Evolutionary conservation across 441 rosid genomes (phyloP).

Genomic region (Populus tomentosa): DNA sequence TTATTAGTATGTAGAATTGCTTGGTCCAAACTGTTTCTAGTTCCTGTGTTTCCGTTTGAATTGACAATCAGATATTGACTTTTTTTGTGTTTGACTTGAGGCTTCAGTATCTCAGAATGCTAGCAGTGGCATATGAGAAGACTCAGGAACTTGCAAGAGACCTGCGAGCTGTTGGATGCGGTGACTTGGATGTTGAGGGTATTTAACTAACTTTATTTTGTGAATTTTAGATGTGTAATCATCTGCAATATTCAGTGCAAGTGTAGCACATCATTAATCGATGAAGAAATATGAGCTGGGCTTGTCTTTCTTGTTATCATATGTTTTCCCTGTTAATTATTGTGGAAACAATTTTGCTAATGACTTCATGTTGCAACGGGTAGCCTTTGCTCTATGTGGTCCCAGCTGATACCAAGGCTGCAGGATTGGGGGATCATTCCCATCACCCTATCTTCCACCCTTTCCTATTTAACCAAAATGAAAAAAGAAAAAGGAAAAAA

Average conservation of each 20-base stretch:
- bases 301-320: neutral
- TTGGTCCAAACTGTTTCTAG: neutral
- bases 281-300: neutral
- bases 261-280: neutral
- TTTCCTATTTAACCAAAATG: neutral
- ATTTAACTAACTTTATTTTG: slow-evolving; percentile 23
- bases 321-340: neutral
- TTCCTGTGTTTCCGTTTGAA: slow-evolving; percentile 11
- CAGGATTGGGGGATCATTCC: neutral
- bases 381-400: neutral
- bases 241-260: neutral
- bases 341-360: neutral
- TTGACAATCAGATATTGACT: slow-evolving; percentile 15
- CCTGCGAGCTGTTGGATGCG: slow-evolving; percentile 91
- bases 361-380: neutral
- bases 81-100: slow-evolving; percentile 34
- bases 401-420: neutral
- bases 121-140: slow-evolving; percentile 96
- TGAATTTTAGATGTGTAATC: neutral
- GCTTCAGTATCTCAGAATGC: slow-evolving; percentile 92
- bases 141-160: slow-evolving; percentile 97
- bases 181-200: slow-evolving; percentile 99
- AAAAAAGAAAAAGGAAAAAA: neutral
- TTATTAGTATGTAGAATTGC: slow-evolving; percentile 59
- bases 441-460: neutral